Evolutionary conservation across 352 stramenopile genomes (phyloP).

Genomic region (Sclerospora graminicola): DNA sequence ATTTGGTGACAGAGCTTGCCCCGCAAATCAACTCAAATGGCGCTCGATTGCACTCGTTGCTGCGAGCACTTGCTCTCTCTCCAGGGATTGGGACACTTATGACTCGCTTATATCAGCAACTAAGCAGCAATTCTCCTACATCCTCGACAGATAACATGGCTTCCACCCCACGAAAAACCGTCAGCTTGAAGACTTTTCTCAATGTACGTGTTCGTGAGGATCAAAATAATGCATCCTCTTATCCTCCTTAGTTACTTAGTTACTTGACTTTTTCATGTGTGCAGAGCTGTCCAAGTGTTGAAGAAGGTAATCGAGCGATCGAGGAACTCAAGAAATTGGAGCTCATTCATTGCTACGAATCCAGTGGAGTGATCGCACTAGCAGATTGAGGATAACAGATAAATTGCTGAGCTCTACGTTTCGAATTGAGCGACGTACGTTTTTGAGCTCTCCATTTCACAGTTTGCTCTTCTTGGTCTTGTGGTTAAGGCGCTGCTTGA

Average conservation of each 20-base stretch:
- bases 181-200: conserved; percentile 52
- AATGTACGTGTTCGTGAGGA: conserved; percentile 26
- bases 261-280: conserved; percentile 1
- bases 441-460: conserved; percentile 2
- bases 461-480: conserved; percentile 28
- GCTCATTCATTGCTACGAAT: conserved; percentile 76
- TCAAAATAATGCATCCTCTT: neutral
- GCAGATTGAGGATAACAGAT: conserved; percentile 28
- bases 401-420: neutral
- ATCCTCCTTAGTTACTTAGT: conserved; percentile 2
- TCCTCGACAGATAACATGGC: conserved; percentile 6
- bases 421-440: conserved; percentile 1
- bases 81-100: conserved; percentile 58
- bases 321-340: conserved; percentile 71
- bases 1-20: conserved; percentile 32
- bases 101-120: conserved; percentile 63
- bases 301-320: conserved; percentile 62
- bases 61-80: conserved; percentile 48
- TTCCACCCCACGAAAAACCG: conserved; percentile 36
- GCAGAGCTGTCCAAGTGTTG: conserved; percentile 66
- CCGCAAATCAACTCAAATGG: conserved; percentile 48
- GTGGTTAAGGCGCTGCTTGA: conserved; percentile 22
- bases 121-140: conserved; percentile 24
- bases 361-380: conserved; percentile 59
- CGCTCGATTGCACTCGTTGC: conserved; percentile 47